Base-by-base conservation (phyloP, 257 asterid genomes). In the Eucommia ulmoides region DNA sequence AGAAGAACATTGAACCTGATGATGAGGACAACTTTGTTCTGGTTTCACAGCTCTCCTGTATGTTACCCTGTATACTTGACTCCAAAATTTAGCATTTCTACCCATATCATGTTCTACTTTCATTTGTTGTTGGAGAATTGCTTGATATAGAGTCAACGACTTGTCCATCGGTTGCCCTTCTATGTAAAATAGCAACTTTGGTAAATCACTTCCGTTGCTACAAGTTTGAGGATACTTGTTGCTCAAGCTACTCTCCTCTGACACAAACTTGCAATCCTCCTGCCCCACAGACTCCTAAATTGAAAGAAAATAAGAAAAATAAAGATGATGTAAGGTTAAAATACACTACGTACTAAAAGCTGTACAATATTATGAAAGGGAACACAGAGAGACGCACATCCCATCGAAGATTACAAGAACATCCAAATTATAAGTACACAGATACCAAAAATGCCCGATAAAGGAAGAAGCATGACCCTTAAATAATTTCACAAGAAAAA, bases 71-170 rank as follows among this genome's bases (percentile, higher is more conserved):
- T 79, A 60, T 50, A 55, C 64, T 65, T 61, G 82, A 59, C 66
- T 81, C 99, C 99, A 91, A 53, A 91, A 42, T 64, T 66, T 73
- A 20, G 81, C 51, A 51, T 61, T 67, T 23, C 69, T 22, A 46
- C 57, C 53, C 50, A 59, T 59, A 53, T 79, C 80, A 55, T 61
- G 61, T 42, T 67, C 83, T 47, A 54, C 55, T 69, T 69, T 79
- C 18, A 65, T 67, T 44, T 74, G 73, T 54, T 53, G 82, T 53
- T 71, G 69, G 47, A 81, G 63, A 56, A 91, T 67, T 50, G 85
- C 75, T 61, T 91, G 99, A 61, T 86, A 91, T 22, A 86, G 68
- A 35, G 94, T 69, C 66, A 81, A 52, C 22, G 74, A 55, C 26
- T 41, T 59, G 67, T 72, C 77, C 62, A 81, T 66, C 53, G 68